Base-by-base conservation (phyloP, 805 yeast genomes). In the Zygoascus bituminiphila region DNA sequence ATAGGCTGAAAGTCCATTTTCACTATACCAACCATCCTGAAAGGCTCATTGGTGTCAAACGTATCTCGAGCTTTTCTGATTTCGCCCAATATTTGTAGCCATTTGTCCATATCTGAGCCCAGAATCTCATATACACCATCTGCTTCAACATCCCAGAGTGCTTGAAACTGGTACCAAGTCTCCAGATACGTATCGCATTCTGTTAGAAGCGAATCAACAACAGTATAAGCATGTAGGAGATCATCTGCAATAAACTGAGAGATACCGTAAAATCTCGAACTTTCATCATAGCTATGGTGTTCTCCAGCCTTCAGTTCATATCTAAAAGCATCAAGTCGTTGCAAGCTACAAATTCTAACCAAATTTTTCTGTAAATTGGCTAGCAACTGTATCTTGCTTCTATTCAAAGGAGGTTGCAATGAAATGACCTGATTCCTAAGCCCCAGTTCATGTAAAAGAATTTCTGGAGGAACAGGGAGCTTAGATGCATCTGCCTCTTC, bases 91-190 rank as follows among this genome's bases (percentile, higher is more conserved):
- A 72, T 55, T 1, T 63, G 60, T 23, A 76, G 56, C 91, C 93
- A 84, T 4, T 52, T 46, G 0, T 50, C 49, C 10, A 79, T 42
- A 46, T 70, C 66, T 2, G 47, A 52, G 1, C 66, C 69, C 2
- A 78, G 57, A 8, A 54, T 46, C 1, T 53, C 51, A 21, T 62
- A 62, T 2, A 78, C 72, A 0, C 67, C 68, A 1, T 69, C 72
- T 0, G 73, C 55, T 12, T 72, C 68, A 8, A 81, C 55, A 51
- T 76, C 80, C 86, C 88, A 81, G 4, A 84, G 60, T 0, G 72
- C 62, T 57, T 81, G 84, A 23, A 82, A 67, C 19, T 63, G 64
- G 1, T 58, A 56, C 94, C 94, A 85, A 15, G 67, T 65, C 1
- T 56, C 47, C 15, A 75, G 61, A 54, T 79, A 81, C 0, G 15